A percentile compares a stretch with the other conserved stretches of the same genome.
Conservation (phyloP, 352 stramenopile species). For the Phytophthora sansomeana region DNA sequence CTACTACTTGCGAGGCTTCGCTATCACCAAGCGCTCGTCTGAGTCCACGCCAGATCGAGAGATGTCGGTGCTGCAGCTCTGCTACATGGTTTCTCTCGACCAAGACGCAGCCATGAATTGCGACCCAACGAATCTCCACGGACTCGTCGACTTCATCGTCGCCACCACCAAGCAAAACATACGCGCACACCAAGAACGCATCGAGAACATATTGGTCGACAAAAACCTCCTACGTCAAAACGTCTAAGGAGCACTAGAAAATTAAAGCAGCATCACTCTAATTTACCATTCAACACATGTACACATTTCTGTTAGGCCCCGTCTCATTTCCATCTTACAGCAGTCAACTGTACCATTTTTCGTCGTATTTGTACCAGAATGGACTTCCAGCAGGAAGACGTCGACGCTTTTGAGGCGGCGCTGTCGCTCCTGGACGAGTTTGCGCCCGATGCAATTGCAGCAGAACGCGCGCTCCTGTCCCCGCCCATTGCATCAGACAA, state of each 20-base stretch:
- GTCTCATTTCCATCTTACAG: neutral
- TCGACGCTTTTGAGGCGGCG: constrained; percentile 28
- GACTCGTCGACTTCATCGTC: constrained; percentile 29
- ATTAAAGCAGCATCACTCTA: no score
- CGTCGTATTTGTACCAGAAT: constrained; percentile 10
- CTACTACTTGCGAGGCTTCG: constrained; percentile 59
- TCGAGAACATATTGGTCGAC: constrained; percentile 35
- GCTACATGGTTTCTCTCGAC: constrained; percentile 28
- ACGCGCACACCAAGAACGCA: constrained; percentile 24
- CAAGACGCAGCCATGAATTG: constrained; percentile 14
- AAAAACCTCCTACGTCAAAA: constrained; percentile 6
- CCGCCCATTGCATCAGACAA: no score
- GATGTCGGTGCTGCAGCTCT: constrained; percentile 24
- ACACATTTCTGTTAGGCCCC: no score
- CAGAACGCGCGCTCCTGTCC: no score
- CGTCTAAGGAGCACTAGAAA: no score
- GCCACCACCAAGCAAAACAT: constrained; percentile 26
- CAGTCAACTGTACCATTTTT: neutral
- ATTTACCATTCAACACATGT: no score
- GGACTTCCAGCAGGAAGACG: constrained; percentile 29
- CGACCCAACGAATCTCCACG: constrained; percentile 4
- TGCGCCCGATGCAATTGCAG: neutral
- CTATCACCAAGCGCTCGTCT: constrained; percentile 33
- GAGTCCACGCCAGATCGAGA: constrained; percentile 13
- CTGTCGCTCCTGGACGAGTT: constrained; percentile 37